Base-by-base conservation (phyloP, 345 rosid species). In the Syzygium grande region DNA sequence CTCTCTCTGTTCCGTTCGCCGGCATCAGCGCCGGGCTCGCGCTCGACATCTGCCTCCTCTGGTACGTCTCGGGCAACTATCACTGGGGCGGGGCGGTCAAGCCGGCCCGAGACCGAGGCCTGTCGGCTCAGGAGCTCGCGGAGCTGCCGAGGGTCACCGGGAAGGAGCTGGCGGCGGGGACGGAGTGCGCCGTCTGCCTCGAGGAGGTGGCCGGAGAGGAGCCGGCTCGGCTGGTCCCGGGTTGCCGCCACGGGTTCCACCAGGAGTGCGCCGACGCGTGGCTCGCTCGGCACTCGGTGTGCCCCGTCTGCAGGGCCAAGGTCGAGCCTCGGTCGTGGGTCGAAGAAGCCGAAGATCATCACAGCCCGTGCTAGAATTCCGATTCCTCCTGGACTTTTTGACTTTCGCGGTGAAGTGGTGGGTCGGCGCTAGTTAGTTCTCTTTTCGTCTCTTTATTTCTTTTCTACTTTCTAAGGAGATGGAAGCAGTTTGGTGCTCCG, bases 221-320 rank as follows among this genome's bases (percentile, higher is more conserved):
- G 84, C 88, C 91, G 56, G 95, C 94, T 19, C 90, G 98, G 51
- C 23, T 94, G 86, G 92, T 97, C 77, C 99, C 99, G 27, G 96
- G 97, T 41, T 96, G 99, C 87, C 95, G 93, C 88, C 98, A 97
- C 73, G 97, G 98, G 27, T 97, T 96, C 84, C 99, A 97, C 88
- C 89, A 93, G 84, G 85, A 93, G 53, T 97, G 99, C 84, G 95
- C 93, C 11, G 98, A 97, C 89, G 87, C 96, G 85, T 97, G 99
- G 99, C 95, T 97, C n/a, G 91, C 92, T 2, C 88, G 91, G 83
- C 93, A 92, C 17, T 52, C 96, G 7, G 88, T 91, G 29, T 97
- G 98, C 87, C 99, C 99, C 23, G 89, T 96, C 80, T 97, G 98
- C 52, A 89, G 98, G 30, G 89, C 92, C 56, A 90, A 92, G 78